These are phyloP conservation scores for Naegleria gruberi DNA, from an alignment of 208 protist genomes.

Conservation along the genomic window DNA sequence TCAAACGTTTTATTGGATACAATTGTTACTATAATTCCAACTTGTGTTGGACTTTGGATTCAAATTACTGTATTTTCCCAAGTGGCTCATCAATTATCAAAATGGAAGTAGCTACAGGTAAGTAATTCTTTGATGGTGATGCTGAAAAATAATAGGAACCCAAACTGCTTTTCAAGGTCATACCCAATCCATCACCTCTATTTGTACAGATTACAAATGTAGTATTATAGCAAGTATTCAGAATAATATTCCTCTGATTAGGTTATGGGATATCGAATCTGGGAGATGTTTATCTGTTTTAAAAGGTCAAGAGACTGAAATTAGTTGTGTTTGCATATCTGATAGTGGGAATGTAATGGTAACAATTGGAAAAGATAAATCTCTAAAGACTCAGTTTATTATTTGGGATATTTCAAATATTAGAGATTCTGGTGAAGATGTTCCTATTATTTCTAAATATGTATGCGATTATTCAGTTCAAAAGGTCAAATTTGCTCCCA, in stretches of 20 bases:
- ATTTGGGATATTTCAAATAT: constrained; percentile 23
- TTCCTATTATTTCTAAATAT: neutral
- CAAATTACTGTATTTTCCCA: neutral
- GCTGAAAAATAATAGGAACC: neutral
- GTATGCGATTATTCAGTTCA: neutral
- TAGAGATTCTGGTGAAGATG: neutral
- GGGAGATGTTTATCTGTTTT: neutral
- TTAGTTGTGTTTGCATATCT: neutral
- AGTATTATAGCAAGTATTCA: neutral
- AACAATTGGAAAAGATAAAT: constrained; percentile 18
- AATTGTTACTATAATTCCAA: neutral
- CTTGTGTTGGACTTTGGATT: neutral
- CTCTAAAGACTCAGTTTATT: neutral
- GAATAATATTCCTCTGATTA: neutral
- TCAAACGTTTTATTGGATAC: neutral
- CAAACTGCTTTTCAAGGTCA: neutral
- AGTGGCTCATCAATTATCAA: neutral
- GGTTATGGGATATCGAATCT: constrained; percentile 13
- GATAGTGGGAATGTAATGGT: neutral
- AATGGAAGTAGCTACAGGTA: neutral
- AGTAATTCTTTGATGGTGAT: neutral
- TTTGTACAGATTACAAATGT: neutral
- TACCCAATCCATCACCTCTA: neutral
- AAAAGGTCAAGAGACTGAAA: neutral
- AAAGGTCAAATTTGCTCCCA: neutral